phyloP scores from a whole-genome alignment of 768 basidiomycete genomes.

The Mycena chlorophos region DNA sequence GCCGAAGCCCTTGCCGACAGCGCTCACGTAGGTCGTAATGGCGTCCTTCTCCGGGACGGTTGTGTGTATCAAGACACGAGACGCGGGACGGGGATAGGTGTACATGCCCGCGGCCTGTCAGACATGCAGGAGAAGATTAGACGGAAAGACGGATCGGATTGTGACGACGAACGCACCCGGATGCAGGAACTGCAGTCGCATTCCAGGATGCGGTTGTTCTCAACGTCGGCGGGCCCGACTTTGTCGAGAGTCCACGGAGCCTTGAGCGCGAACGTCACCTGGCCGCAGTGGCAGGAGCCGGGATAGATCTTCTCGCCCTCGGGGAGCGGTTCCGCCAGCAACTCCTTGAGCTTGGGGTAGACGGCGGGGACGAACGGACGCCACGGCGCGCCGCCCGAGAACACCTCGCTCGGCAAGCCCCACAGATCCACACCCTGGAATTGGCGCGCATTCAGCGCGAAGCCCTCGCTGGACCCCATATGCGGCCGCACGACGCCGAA shows the following conservation, averaged over 20 bases:
- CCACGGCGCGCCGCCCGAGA: neutral
- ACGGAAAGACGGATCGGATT: neutral
- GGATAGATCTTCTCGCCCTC: constrained; percentile 20
- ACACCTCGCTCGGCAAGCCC: constrained; percentile 3
- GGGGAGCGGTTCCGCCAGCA: constrained; percentile 6
- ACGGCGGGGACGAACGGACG: constrained; percentile 7
- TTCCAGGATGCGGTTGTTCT: constrained; percentile 13
- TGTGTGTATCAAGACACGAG: constrained; percentile 13
- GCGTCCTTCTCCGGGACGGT: constrained; percentile 15
- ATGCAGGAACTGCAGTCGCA: constrained; percentile 22
- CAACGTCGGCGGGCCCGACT: constrained; percentile 11
- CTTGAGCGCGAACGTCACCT: constrained; percentile 18
- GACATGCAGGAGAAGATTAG: neutral
- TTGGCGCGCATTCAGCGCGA: constrained; percentile 21
- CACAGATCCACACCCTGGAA: constrained; percentile 17
- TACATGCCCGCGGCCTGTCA: constrained; percentile 13
- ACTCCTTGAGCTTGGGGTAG: constrained; percentile 10
- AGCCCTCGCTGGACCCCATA: neutral
- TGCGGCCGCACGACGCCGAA: constrained; percentile 12
- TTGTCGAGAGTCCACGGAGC: constrained; percentile 16
- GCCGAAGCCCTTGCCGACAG: constrained; percentile 14
- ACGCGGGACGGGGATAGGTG: constrained; percentile 19
- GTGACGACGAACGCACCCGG: constrained; percentile 6
- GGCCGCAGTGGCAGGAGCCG: constrained; percentile 24
- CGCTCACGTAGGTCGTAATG: constrained; percentile 16